A percentile compares a stretch with the other conserved stretches of the same genome.
Conservation (phyloP, 345 rosid species). For the Gossypium mustelinum region DNA sequence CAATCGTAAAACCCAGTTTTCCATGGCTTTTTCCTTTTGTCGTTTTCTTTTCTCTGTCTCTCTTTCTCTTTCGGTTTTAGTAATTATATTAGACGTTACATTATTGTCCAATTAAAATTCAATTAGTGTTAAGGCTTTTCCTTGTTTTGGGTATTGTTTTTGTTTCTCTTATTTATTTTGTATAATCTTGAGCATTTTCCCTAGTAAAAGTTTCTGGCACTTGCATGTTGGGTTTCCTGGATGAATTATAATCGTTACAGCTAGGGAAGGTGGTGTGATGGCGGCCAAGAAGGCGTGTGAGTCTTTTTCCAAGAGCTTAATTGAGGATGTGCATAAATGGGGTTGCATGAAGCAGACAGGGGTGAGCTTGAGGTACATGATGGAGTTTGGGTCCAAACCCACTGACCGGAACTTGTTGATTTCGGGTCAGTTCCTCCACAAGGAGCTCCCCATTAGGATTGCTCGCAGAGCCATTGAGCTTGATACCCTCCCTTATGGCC, state of each 20-base stretch:
- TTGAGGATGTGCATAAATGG: slow-evolving; percentile 73
- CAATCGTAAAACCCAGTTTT: not conserved
- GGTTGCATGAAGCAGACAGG: slow-evolving; percentile 94
- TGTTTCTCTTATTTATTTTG: too few species aligned
- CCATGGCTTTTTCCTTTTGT: too few species aligned
- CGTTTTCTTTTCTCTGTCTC: too few species aligned
- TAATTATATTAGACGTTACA: not conserved
- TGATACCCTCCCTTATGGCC: slow-evolving; percentile 70
- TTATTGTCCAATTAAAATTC: not conserved
- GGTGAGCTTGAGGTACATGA: slow-evolving; percentile 85
- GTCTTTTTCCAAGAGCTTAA: slow-evolving; percentile 53
- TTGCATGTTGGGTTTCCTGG: not conserved
- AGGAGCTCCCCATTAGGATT: slow-evolving; percentile 81
- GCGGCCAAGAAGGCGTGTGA: slow-evolving; percentile 67
- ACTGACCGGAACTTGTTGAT: slow-evolving; percentile 58
- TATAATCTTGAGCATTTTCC: too few species aligned
- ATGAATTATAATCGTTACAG: not conserved
- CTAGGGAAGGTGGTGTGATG: slow-evolving; percentile 28
- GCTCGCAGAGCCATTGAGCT: slow-evolving; percentile 85
- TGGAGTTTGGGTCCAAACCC: slow-evolving; percentile 85
- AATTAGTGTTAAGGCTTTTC: not conserved
- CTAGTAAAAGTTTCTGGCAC: not conserved
- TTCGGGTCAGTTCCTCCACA: slow-evolving; percentile 82
- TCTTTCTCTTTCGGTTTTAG: too few species aligned
- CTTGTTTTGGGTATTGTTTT: not conserved